These are phyloP conservation scores for Ascocoryne sarcoides DNA, from an alignment of 2,329 filamentous ascomycete genomes.

Conservation along the genomic window DNA sequence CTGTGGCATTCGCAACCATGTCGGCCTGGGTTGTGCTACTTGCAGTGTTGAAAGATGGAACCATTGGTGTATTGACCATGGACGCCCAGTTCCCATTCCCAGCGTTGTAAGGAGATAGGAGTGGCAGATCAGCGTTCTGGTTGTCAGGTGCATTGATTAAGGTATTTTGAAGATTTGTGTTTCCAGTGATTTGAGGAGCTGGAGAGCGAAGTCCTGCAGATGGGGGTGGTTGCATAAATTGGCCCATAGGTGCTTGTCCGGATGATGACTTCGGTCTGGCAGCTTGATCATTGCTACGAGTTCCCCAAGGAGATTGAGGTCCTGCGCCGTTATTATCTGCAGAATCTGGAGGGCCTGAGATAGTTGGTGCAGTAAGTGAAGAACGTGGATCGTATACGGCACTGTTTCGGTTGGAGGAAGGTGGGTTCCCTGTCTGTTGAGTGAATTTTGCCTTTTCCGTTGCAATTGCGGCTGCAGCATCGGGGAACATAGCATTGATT, in stretches of 20 bases:
- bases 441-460: conserved; percentile 97
- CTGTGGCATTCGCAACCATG: conserved; percentile 97
- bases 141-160: conserved; percentile 68
- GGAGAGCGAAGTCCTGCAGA: conserved; percentile 73
- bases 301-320: conserved; percentile 75
- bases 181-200: conserved; percentile 57
- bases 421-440: conserved; percentile 83
- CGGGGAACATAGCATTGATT: conserved; percentile 98
- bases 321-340: conserved; percentile 53
- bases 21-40: conserved; percentile 63
- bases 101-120: conserved; percentile 79
- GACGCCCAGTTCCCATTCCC: conserved; percentile 94
- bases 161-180: conserved; percentile 70
- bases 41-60: conserved; percentile 64
- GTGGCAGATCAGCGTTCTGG: conserved; percentile 60
- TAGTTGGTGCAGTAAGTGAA: conserved; percentile 66
- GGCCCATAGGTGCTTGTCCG: conserved; percentile 80
- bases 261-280: conserved; percentile 70
- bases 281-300: conserved; percentile 38
- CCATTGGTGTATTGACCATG: conserved; percentile 97
- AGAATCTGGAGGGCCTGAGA: conserved; percentile 59
- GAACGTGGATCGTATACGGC: conserved; percentile 63
- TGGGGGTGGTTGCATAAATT: conserved; percentile 78
- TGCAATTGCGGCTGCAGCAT: conserved; percentile 95
- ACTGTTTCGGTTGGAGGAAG: conserved; percentile 89